phyloP scores from a whole-genome alignment of 768 basidiomycete species.

The Dentipellis sp. region DNA sequence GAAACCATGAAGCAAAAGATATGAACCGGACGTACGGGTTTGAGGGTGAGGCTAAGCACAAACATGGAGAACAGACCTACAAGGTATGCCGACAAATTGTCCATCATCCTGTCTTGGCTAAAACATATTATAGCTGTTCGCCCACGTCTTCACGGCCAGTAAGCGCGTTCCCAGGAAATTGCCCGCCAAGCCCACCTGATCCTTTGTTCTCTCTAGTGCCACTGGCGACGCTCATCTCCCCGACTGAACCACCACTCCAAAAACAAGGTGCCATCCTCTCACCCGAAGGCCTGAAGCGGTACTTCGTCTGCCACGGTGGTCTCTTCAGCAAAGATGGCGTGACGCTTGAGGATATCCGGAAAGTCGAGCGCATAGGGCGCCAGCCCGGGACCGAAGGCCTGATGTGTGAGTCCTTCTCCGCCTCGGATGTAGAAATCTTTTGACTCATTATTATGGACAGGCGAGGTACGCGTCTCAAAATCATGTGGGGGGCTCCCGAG shows the following conservation, averaged over 20 bases:
- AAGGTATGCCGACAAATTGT: slow-evolving; percentile 38
- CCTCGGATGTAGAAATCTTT: background rate
- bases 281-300: slow-evolving; percentile 74
- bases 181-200: background rate
- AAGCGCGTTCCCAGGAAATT: slow-evolving; percentile 22
- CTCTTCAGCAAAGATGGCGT: slow-evolving; percentile 92
- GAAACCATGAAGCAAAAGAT: slow-evolving; percentile 94
- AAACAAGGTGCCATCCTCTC: slow-evolving; percentile 59
- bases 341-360: slow-evolving; percentile 88
- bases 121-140: slow-evolving; percentile 45
- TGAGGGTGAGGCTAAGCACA: slow-evolving; percentile 93
- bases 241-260: slow-evolving; percentile 47
- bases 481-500: background rate
- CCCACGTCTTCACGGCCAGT: slow-evolving; percentile 89
- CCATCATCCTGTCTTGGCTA: background rate
- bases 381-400: slow-evolving; percentile 94
- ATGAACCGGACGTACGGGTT: slow-evolving; percentile 96
- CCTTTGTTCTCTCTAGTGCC: slow-evolving; percentile 51
- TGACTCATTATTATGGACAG: slow-evolving; percentile 24
- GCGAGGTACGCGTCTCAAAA: slow-evolving; percentile 38
- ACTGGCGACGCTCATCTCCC: slow-evolving; percentile 75
- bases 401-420: slow-evolving; percentile 70
- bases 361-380: slow-evolving; percentile 75
- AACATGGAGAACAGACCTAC: slow-evolving; percentile 93
- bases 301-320: slow-evolving; percentile 94